Evolutionary conservation across 257 asterid genomes (phyloP).

Genomic region (Fraxinus cuspidata): DNA sequence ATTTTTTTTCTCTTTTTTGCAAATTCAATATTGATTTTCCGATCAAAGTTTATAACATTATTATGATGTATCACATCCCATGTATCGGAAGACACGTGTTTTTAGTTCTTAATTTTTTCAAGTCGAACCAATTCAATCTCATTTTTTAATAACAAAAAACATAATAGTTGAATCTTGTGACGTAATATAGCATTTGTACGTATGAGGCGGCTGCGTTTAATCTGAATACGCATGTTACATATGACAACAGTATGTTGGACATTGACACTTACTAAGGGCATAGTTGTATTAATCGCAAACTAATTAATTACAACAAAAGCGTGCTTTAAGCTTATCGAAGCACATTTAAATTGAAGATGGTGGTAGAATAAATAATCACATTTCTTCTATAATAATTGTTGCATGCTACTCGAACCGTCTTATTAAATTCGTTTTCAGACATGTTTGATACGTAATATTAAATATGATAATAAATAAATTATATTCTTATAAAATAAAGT

Average conservation of each 20-base stretch:
- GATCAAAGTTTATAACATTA: not conserved
- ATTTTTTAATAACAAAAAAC: too few species aligned
- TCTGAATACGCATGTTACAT: not conserved
- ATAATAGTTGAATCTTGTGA: not conserved
- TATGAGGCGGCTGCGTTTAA: not conserved
- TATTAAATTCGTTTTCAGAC: too few species aligned
- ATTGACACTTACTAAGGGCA: not conserved
- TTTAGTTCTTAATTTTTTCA: too few species aligned
- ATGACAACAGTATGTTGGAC: not conserved
- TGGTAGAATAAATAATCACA: too few species aligned
- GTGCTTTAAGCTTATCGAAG: not conserved
- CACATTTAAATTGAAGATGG: not conserved
- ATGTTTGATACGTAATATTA: too few species aligned
- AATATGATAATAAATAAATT: too few species aligned
- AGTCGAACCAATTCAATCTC: not conserved
- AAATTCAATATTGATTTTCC: too few species aligned
- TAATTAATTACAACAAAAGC: not conserved
- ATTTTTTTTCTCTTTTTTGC: not conserved
- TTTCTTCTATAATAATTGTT: too few species aligned
- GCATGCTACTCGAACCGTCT: too few species aligned
- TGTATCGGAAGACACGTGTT: not conserved
- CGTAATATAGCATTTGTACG: not conserved
- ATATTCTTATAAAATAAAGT: too few species aligned
- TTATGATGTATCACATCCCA: too few species aligned
- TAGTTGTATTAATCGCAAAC: not conserved